phyloP scores from a whole-genome alignment of 768 basidiomycete species.

The Wakefieldia striispora region DNA sequence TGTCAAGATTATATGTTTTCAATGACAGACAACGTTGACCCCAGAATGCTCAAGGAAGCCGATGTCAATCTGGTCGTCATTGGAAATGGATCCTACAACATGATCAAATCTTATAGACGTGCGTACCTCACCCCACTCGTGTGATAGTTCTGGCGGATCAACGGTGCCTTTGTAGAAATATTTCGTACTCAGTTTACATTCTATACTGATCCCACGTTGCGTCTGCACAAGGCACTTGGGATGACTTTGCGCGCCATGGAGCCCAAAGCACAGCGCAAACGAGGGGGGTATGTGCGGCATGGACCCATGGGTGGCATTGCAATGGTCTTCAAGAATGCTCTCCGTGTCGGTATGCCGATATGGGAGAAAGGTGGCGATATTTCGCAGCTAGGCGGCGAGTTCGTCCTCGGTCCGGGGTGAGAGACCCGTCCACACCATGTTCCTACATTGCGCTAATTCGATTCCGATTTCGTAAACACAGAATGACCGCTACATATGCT shows the following conservation, averaged over 20 bases:
- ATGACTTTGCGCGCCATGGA: constrained; percentile 57
- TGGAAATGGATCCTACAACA: constrained; percentile 72
- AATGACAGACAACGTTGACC: constrained; percentile 48
- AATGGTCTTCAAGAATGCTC: constrained; percentile 68
- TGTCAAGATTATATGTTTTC: constrained; percentile 88
- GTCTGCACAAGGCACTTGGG: constrained; percentile 70
- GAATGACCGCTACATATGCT: constrained; percentile 66
- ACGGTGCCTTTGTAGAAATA: constrained; percentile 44
- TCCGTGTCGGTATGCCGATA: constrained; percentile 75
- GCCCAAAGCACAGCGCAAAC: constrained; percentile 40
- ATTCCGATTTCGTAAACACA: constrained; percentile 20
- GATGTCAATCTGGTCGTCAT: constrained; percentile 68
- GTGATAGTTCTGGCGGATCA: background rate
- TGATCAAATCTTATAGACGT: constrained; percentile 75
- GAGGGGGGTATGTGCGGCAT: constrained; percentile 66
- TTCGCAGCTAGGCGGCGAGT: constrained; percentile 87
- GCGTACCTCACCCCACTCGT: constrained; percentile 22
- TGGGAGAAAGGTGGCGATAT: constrained; percentile 79
- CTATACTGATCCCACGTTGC: constrained; percentile 75
- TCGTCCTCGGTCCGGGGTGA: constrained; percentile 67
- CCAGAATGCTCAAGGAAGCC: constrained; percentile 45
- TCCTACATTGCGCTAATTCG: background rate
- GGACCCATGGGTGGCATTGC: constrained; percentile 64
- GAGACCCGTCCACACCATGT: constrained; percentile 33
- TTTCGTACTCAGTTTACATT: constrained; percentile 70